A percentile compares a stretch with the other conserved stretches of the same genome.
Evolutionary conservation across 352 stramenopile genomes (phyloP).

Genomic region (Phytophthora boehmeriae): DNA sequence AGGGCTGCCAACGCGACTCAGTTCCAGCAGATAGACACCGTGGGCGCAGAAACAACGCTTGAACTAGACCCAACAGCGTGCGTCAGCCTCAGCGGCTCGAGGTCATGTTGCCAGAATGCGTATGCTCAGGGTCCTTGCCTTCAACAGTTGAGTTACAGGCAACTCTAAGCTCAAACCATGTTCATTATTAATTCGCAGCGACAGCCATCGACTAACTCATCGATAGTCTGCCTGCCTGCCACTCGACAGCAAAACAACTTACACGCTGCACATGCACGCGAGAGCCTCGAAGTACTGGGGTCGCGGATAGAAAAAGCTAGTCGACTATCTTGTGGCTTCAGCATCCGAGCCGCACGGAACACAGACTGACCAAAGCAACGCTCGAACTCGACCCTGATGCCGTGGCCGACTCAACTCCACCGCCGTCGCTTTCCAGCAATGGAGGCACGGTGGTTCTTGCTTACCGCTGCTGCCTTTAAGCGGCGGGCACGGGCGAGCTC

Average conservation of each 20-base stretch:
- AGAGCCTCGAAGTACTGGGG: conserved; percentile 13
- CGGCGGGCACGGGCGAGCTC: conserved; percentile 19
- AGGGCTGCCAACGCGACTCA: not conserved
- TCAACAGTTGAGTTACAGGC: not conserved
- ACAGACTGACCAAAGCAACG: conserved; percentile 2
- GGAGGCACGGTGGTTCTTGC: not conserved
- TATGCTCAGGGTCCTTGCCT: no score
- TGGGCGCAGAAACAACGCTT: conserved; percentile 5
- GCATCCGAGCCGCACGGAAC: not conserved
- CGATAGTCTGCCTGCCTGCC: conserved; percentile 5
- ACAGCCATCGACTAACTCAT: conserved; percentile 7
- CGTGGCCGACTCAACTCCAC: not conserved
- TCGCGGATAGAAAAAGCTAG: not conserved
- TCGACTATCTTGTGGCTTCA: not conserved
- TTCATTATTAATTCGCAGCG: not conserved
- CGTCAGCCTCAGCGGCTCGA: no score
- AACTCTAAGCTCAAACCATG: conserved; percentile 12
- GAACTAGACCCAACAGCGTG: not conserved
- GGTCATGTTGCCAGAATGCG: no score
- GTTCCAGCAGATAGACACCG: no score
- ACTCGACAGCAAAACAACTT: conserved; percentile 15
- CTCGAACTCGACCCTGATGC: not conserved
- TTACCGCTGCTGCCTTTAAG: conserved; percentile 1
- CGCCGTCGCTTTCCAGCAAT: not conserved
- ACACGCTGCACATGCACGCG: conserved; percentile 13